A percentile compares a stretch with the other conserved stretches of the same genome.
Conservation (phyloP, 495 filamentous ascomycete species). For the Neurospora sp. region DNA sequence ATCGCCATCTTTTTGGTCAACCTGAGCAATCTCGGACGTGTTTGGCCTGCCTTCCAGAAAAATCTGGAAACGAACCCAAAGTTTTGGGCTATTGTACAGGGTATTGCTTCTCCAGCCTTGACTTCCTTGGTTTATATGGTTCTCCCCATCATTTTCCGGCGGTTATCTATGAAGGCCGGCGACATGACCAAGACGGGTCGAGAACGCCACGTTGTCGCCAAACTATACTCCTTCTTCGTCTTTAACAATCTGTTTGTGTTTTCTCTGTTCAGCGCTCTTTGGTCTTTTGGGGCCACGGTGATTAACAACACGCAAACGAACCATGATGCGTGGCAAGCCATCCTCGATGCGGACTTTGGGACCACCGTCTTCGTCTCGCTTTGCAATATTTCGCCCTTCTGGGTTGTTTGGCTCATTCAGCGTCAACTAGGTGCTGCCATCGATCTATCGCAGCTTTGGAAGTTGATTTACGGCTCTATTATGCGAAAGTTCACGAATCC, state of each 20-base stretch:
- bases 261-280: slow-evolving; percentile 74
- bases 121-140: slow-evolving; percentile 82
- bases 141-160: slow-evolving; percentile 85
- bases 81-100: slow-evolving; percentile 81
- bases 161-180: slow-evolving; percentile 63
- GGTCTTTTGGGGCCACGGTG: slow-evolving; percentile 57
- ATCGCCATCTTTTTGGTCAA: slow-evolving; percentile 91
- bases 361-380: slow-evolving; percentile 53
- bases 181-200: slow-evolving; percentile 85
- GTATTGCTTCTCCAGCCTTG: slow-evolving; percentile 84
- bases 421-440: slow-evolving; percentile 84
- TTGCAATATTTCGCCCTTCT: slow-evolving; percentile 76
- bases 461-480: slow-evolving; percentile 69
- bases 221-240: slow-evolving; percentile 92
- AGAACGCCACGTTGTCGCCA: slow-evolving; percentile 84
- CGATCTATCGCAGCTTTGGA: slow-evolving; percentile 77
- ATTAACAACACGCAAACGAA: slow-evolving; percentile 37
- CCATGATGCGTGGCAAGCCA: slow-evolving; percentile 51
- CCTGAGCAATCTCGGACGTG: slow-evolving; percentile 61
- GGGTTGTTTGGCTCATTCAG: slow-evolving; percentile 87
- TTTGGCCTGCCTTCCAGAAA: slow-evolving; percentile 68
- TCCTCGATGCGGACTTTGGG: slow-evolving; percentile 52
- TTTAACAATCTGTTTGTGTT: slow-evolving; percentile 96
- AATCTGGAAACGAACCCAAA: slow-evolving; percentile 49
- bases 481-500: slow-evolving; percentile 72